phyloP scores from a whole-genome alignment of 495 filamentous ascomycete genomes.

The Halenospora varia region DNA sequence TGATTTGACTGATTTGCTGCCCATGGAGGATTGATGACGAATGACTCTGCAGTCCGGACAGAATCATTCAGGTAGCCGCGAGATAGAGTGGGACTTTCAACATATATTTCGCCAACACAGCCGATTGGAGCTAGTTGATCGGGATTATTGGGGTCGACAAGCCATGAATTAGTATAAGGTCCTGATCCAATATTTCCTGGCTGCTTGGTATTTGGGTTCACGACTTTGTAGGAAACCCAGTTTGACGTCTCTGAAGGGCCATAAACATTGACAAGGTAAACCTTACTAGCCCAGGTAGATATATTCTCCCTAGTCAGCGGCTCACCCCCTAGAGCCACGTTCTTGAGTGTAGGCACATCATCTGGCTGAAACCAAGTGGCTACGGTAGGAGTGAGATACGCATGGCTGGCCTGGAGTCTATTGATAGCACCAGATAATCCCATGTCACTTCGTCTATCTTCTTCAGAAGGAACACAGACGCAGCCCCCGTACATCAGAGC shows the following conservation, averaged over 20 bases:
- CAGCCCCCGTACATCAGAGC: neutral
- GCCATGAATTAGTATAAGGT: constrained; percentile 35
- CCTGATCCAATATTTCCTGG: constrained; percentile 28
- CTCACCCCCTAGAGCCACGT: neutral
- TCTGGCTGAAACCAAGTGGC: neutral
- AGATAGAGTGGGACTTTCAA: constrained; percentile 28
- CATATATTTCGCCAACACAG: neutral
- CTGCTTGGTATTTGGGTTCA: neutral
- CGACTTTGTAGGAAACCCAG: neutral
- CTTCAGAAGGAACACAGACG: neutral
- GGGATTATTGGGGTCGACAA: constrained; percentile 32
- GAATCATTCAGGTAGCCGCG: constrained; percentile 38
- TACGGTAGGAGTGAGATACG: neutral
- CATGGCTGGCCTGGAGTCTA: neutral
- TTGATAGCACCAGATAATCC: neutral
- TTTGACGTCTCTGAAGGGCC: constrained; percentile 2
- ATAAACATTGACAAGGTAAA: neutral
- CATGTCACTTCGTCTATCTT: neutral
- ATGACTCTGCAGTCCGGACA: constrained; percentile 39
- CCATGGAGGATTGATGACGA: constrained; percentile 9
- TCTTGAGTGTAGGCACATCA: neutral
- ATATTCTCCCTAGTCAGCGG: neutral
- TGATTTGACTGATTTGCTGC: neutral
- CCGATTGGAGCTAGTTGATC: neutral
- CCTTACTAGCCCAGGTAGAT: neutral